These are phyloP conservation scores for Termitomyces heimii DNA, from an alignment of 768 basidiomycete genomes.

Conservation along the genomic window DNA sequence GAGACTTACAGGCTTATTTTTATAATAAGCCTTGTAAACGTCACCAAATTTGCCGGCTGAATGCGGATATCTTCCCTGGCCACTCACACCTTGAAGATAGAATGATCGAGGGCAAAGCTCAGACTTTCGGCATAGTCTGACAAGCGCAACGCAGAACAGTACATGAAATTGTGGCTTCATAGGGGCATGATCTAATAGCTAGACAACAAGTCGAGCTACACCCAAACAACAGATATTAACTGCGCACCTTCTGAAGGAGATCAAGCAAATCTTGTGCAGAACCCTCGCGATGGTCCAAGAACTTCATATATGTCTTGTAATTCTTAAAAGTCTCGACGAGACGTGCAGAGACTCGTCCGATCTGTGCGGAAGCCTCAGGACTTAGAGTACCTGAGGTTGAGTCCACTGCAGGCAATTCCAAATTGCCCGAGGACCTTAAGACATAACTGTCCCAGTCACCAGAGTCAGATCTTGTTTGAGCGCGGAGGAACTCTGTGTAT, in stretches of 20 bases:
- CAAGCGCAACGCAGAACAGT: conserved; percentile 12
- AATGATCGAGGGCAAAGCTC: conserved; percentile 22
- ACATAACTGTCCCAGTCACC: background rate
- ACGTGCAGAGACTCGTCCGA: conserved; percentile 4
- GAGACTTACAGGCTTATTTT: conserved; percentile 16
- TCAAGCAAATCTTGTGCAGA: conserved; percentile 14
- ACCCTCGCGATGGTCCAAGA: conserved; percentile 11
- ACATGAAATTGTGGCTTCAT: conserved; percentile 3
- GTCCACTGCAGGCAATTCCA: background rate
- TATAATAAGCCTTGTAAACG: conserved; percentile 18
- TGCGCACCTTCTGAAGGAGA: conserved; percentile 18
- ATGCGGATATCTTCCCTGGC: conserved; percentile 1
- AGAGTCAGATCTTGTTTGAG: background rate
- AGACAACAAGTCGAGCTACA: conserved; percentile 1
- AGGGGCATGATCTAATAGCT: conserved; percentile 14
- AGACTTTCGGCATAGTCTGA: conserved; percentile 18
- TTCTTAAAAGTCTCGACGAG: conserved; percentile 11
- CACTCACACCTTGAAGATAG: conserved; percentile 6
- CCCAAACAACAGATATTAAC: background rate
- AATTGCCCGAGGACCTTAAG: background rate
- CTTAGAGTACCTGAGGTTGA: too few relatives aligned
- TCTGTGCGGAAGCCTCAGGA: background rate
- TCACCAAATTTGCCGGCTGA: conserved; percentile 20
- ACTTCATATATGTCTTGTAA: conserved; percentile 8
- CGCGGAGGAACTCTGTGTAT: background rate